phyloP scores from a whole-genome alignment of 2,329 filamentous ascomycete genomes.

The Fusarium xylarioides region DNA sequence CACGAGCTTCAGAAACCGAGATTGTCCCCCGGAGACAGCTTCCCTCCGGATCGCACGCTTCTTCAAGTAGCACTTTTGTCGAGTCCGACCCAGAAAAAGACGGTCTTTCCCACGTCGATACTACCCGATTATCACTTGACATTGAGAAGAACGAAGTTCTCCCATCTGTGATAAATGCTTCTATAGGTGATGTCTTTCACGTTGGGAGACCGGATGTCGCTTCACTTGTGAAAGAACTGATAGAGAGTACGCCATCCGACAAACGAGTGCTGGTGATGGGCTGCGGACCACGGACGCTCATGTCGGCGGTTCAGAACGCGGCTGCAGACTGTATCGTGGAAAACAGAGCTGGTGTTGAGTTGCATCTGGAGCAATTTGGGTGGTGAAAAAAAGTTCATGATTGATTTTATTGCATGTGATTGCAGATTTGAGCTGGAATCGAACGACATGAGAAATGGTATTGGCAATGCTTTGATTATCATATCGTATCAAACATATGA shows the following conservation, averaged over 20 bases:
- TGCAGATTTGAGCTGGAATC: background rate
- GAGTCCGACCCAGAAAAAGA: conserved; percentile 21
- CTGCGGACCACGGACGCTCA: conserved; percentile 57
- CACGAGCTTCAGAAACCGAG: conserved; percentile 35
- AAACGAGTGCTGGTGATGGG: conserved; percentile 54
- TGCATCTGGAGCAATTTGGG: conserved; percentile 60
- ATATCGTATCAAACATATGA: background rate
- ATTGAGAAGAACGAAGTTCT: conserved; percentile 30
- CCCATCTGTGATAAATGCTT: background rate
- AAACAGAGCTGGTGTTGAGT: conserved; percentile 55
- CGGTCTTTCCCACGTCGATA: background rate
- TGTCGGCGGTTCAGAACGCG: conserved; percentile 53
- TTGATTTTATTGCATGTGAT: background rate
- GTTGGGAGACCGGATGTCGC: conserved; percentile 51
- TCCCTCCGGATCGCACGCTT: conserved; percentile 14
- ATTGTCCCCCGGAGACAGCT: conserved; percentile 3
- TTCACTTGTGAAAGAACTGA: conserved; percentile 45
- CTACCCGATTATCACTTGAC: conserved; percentile 6
- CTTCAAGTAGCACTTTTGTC: conserved; percentile 7
- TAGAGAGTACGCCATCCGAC: conserved; percentile 41
- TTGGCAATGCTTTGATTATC: conserved; percentile 16
- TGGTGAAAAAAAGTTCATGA: conserved; percentile 45
- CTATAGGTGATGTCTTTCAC: conserved; percentile 36
- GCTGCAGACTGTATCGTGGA: conserved; percentile 51
- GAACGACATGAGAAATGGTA: background rate